Evolutionary conservation across 164 flowering plant species (phyloP).

Genomic region (Sedum album): DNA sequence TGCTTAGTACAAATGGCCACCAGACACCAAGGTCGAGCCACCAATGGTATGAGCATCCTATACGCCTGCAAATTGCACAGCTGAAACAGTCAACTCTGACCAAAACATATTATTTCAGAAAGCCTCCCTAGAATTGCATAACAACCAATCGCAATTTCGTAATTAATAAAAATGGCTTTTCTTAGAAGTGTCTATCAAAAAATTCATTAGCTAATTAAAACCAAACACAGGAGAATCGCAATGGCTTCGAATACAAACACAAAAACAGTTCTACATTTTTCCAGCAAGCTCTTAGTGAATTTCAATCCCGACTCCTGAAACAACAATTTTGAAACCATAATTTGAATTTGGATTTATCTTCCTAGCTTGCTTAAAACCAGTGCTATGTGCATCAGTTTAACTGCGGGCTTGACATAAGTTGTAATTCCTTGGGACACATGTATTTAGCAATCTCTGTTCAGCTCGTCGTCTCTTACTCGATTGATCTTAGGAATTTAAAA

Average conservation of each 20-base stretch:
- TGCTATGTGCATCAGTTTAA: neutral
- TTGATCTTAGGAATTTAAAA: too few relatives aligned
- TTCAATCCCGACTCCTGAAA: neutral
- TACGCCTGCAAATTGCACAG: conserved; percentile 53
- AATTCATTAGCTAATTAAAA: neutral
- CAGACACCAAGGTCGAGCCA: conserved; percentile 77
- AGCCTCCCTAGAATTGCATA: neutral
- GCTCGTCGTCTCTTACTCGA: neutral
- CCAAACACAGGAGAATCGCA: neutral
- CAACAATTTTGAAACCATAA: neutral
- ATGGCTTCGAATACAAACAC: neutral
- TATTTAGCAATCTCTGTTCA: neutral
- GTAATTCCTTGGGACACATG: neutral
- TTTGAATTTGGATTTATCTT: neutral
- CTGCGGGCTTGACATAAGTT: neutral
- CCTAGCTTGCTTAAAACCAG: neutral
- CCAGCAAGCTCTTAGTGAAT: neutral
- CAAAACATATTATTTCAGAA: neutral
- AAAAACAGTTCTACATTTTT: neutral
- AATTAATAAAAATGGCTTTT: neutral
- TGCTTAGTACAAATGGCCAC: conserved; percentile 72
- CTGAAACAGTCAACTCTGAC: neutral
- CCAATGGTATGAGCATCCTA: conserved; percentile 61
- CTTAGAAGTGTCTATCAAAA: neutral
- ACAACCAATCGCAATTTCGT: neutral